A percentile compares a stretch with the other conserved stretches of the same genome.
Conservation (phyloP, 2,329 filamentous ascomycete genomes). For the Trichophyton simii region DNA sequence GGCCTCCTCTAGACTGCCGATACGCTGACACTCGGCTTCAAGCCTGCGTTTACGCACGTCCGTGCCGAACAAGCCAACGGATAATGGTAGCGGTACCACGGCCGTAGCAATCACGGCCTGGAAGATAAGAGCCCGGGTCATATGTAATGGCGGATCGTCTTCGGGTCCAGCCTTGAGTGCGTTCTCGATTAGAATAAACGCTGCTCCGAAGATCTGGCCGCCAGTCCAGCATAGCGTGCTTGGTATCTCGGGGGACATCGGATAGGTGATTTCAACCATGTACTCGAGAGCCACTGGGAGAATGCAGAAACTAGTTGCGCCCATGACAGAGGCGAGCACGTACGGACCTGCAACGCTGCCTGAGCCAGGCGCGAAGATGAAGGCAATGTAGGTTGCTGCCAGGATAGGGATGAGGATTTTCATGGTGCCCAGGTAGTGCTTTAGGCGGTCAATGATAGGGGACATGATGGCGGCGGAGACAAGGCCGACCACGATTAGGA, state of each 20-base stretch:
- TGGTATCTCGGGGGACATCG: constrained; percentile 73
- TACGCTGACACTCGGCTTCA: constrained; percentile 24
- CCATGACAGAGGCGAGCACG: constrained; percentile 59
- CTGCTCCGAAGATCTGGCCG: constrained; percentile 70
- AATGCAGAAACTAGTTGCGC: constrained; percentile 65
- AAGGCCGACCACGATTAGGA: constrained; percentile 82
- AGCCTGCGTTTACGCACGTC: constrained; percentile 28
- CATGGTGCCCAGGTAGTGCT: constrained; percentile 61
- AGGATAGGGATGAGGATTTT: constrained; percentile 64
- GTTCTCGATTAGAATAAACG: constrained; percentile 75
- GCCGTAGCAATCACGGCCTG: constrained; percentile 57
- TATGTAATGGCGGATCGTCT: constrained; percentile 53
- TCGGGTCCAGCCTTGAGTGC: constrained; percentile 46
- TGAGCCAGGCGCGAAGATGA: constrained; percentile 67
- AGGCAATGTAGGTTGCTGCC: constrained; percentile 57
- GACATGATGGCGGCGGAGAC: constrained; percentile 61
- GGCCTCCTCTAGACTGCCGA: background rate
- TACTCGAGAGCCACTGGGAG: constrained; percentile 79
- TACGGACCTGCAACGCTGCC: constrained; percentile 47
- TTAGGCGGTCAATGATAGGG: constrained; percentile 74
- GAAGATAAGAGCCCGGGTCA: constrained; percentile 66
- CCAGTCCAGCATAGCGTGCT: constrained; percentile 74
- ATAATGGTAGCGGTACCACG: constrained; percentile 54
- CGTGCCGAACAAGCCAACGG: constrained; percentile 57
- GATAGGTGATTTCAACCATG: constrained; percentile 75